These are phyloP conservation scores for Mycena metata DNA, from an alignment of 768 basidiomycete species.

Conservation along the genomic window DNA sequence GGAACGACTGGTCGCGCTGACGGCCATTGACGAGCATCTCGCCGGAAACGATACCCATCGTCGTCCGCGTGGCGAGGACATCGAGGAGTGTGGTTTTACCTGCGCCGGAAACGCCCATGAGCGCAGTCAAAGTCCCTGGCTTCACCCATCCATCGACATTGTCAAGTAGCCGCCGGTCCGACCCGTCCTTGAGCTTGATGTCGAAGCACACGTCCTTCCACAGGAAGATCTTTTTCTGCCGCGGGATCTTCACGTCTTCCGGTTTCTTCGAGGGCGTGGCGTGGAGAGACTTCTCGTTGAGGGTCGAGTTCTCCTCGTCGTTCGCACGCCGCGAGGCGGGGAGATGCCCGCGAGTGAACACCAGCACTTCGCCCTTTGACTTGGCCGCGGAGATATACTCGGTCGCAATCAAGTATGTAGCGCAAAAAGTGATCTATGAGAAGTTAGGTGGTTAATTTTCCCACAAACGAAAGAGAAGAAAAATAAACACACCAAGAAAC, in stretches of 20 bases:
- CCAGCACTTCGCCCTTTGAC: conserved; percentile 48
- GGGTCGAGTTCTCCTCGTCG: conserved; percentile 50
- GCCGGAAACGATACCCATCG: conserved; percentile 61
- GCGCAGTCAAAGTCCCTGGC: conserved; percentile 64
- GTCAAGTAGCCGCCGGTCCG: conserved; percentile 51
- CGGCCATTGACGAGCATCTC: conserved; percentile 59
- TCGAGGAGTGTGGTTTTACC: conserved; percentile 57
- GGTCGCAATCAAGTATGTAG: conserved; percentile 51
- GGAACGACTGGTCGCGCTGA: conserved; percentile 51
- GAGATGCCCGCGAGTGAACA: conserved; percentile 44
- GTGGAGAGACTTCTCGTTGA: conserved; percentile 36
- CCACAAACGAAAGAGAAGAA: not conserved
- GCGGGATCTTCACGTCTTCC: conserved; percentile 34
- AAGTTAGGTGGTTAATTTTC: too few relatives aligned
- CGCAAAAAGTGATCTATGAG: conserved; percentile 49
- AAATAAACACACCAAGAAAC: conserved; percentile 48
- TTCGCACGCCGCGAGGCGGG: conserved; percentile 32
- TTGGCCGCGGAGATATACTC: conserved; percentile 48
- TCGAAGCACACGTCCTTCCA: conserved; percentile 62
- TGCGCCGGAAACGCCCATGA: conserved; percentile 52
- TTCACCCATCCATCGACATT: conserved; percentile 63
- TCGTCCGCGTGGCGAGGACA: conserved; percentile 62
- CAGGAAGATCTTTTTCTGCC: conserved; percentile 54
- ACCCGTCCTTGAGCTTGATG: conserved; percentile 44
- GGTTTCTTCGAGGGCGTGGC: conserved; percentile 32